Base-by-base conservation (phyloP, 78 protist species). In the Planoprotostelium fungivorum region DNA sequence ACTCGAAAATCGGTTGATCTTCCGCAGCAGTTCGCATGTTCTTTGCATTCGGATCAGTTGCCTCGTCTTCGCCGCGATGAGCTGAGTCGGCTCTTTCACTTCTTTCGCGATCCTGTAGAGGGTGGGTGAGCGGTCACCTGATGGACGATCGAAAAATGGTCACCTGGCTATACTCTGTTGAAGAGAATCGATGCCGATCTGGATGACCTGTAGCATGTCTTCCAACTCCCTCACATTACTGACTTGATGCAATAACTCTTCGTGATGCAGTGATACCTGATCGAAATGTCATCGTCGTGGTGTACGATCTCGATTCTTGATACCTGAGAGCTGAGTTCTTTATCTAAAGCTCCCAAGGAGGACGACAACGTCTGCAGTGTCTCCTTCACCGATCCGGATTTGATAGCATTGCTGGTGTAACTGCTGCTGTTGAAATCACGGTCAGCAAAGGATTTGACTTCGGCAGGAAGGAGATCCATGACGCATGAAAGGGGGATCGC, bases 351-450 rank as follows among this genome's bases (percentile, higher is more conserved):
- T 16, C 86, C 63, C 0, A 85, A 84, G 9, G 90, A 86, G 28
- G 34, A 51, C 0, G 89, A 36, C 0, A 92, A 38, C 37, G 87
- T 92, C 38, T 88, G 88, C 1, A 92, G 39, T 0, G 94, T 90
- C 0, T 89, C 84, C 34, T 89, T 37, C 1, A 92, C 88, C 0
- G 94, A 88, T 9, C 93, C 86, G 25, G 90, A 84, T 38, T 92
- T 92, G 83, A 92, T 51, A 1, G 90, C 94, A 88, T 92, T 85
- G 29, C 94, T 92, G 0, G 94, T 92, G 16, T 92, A 92, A 0
- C 84, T 23, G 36, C 38, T 87, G 36, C 84, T 92, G 34, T 92
- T 89, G 31, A 92, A 92, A 31, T 92, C 63, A 31, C 73, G 73
- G 31, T 51, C 73, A 25, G 31, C 73, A 51, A 51, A 51, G 16